A percentile compares a stretch with the other conserved stretches of the same genome.
Conservation (phyloP, 1,284 basidiomycete species). For the Mycocalia duriaeana region DNA sequence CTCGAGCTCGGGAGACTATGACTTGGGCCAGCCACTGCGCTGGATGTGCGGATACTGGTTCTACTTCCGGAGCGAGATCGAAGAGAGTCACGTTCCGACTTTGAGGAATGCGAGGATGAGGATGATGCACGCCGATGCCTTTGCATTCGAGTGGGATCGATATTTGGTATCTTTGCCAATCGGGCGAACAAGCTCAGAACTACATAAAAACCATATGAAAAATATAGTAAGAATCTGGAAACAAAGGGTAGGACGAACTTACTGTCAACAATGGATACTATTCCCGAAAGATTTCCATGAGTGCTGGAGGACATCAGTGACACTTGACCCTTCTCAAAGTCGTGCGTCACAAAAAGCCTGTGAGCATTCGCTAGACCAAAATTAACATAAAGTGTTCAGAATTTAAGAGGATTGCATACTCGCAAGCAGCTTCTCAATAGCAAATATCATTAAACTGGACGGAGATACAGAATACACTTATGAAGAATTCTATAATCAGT, state of each 20-base stretch:
- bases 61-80: slow-evolving; percentile 52
- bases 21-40: too few species aligned
- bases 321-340: slow-evolving; percentile 40
- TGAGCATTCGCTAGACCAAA: slow-evolving; percentile 58
- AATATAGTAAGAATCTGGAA: background rate
- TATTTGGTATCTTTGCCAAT: slow-evolving; percentile 60
- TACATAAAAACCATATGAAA: slow-evolving; percentile 24
- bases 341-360: slow-evolving; percentile 68
- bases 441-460: slow-evolving; percentile 55
- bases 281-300: slow-evolving; percentile 56
- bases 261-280: slow-evolving; percentile 80
- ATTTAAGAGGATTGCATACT: slow-evolving; percentile 54
- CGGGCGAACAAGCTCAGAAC: slow-evolving; percentile 73
- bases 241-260: slow-evolving; percentile 23
- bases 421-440: slow-evolving; percentile 72
- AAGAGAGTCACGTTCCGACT: slow-evolving; percentile 26
- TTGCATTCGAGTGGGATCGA: slow-evolving; percentile 70
- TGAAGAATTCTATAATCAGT: slow-evolving; percentile 1
- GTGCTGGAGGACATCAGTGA: slow-evolving; percentile 37
- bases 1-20: too few species aligned
- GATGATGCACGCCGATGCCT: slow-evolving; percentile 72
- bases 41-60: too few species aligned
- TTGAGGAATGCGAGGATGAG: slow-evolving; percentile 43
- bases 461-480: slow-evolving; percentile 69
- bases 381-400: slow-evolving; percentile 1